phyloP scores from a whole-genome alignment of 495 filamentous ascomycete species.

The Xylaria curta region DNA sequence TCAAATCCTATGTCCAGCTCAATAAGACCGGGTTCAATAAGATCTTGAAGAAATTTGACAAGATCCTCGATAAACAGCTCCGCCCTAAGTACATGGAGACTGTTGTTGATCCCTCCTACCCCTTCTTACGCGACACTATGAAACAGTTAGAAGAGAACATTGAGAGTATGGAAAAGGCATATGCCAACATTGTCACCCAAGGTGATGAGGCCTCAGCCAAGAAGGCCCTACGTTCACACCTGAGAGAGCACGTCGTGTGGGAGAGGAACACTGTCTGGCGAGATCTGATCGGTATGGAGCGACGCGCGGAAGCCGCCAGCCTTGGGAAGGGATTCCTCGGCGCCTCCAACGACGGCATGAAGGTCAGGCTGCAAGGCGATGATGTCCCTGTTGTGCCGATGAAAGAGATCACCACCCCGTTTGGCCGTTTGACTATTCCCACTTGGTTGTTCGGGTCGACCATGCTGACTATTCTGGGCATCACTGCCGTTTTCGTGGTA shows the following conservation, averaged over 20 bases:
- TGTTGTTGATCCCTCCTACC: slow-evolving; percentile 73
- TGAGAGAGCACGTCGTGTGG: slow-evolving; percentile 98
- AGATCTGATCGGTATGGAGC: slow-evolving; percentile 97
- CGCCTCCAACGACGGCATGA: slow-evolving; percentile 69
- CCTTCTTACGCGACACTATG: slow-evolving; percentile 76
- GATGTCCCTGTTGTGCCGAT: slow-evolving; percentile 56
- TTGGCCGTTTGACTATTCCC: slow-evolving; percentile 78
- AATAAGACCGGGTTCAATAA: slow-evolving; percentile 97
- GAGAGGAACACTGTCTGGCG: slow-evolving; percentile 98
- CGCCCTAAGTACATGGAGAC: slow-evolving; percentile 75
- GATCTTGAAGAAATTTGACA: slow-evolving; percentile 98
- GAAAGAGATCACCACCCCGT: slow-evolving; percentile 78
- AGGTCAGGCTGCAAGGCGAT: slow-evolving; percentile 82
- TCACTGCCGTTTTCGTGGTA: slow-evolving; percentile 73
- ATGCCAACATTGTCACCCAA: slow-evolving; percentile 79
- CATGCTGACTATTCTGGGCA: slow-evolving; percentile 76
- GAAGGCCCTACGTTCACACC: slow-evolving; percentile 85
- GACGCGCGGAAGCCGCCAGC: slow-evolving; percentile 93
- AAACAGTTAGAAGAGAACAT: slow-evolving; percentile 73
- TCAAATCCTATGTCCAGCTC: slow-evolving; percentile 94
- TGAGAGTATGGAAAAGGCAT: slow-evolving; percentile 73
- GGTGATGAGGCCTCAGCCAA: slow-evolving; percentile 76
- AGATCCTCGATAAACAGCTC: slow-evolving; percentile 83
- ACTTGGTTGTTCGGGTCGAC: slow-evolving; percentile 82
- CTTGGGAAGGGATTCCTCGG: slow-evolving; percentile 86